Percentiles rank a stretch among this genome's conserved stretches.
These are phyloP conservation scores for Phaseolus lunatus DNA, from an alignment of 306 rosid species.

Conservation along the genomic window DNA sequence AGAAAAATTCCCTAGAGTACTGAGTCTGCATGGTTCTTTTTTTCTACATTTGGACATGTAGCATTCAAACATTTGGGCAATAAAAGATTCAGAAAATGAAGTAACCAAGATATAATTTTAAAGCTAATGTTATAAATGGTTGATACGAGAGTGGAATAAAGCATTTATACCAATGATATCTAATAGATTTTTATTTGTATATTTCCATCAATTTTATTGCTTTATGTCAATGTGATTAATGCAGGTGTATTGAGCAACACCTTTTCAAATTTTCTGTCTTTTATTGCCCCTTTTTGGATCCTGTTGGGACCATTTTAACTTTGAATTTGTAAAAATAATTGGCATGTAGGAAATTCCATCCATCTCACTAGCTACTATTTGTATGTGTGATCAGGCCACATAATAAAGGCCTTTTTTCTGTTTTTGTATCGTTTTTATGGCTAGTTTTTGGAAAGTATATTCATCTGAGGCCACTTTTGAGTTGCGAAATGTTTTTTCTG, in stretches of 20 bases:
- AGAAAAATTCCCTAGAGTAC: slow-evolving; percentile 13
- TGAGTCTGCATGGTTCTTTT: background rate
- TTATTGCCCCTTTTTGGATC: background rate
- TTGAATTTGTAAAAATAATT: slow-evolving; percentile 1
- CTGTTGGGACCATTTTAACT: slow-evolving; percentile 27
- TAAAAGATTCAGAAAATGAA: slow-evolving; percentile 34
- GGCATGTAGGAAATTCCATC: slow-evolving; percentile 4
- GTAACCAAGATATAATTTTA: background rate
- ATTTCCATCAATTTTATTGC: slow-evolving; percentile 5
- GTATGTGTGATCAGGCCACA: slow-evolving; percentile 2
- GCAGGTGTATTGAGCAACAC: background rate
- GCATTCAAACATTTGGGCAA: background rate
- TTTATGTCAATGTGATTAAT: slow-evolving; percentile 1
- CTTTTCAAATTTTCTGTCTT: background rate
- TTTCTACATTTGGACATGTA: background rate
- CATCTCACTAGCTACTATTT: slow-evolving; percentile 8
- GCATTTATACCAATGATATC: slow-evolving; percentile 7
- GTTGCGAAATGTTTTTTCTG: slow-evolving; percentile 23
- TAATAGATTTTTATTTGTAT: slow-evolving; percentile 23
- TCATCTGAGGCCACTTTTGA: slow-evolving; percentile 17
- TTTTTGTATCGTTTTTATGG: background rate
- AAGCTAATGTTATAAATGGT: slow-evolving; percentile 14
- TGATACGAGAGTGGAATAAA: slow-evolving; percentile 25
- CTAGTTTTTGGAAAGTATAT: slow-evolving; percentile 19
- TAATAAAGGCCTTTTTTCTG: background rate